Base-by-base conservation (phyloP, 2,329 filamentous ascomycete species). In the Colletotrichum truncatum region DNA sequence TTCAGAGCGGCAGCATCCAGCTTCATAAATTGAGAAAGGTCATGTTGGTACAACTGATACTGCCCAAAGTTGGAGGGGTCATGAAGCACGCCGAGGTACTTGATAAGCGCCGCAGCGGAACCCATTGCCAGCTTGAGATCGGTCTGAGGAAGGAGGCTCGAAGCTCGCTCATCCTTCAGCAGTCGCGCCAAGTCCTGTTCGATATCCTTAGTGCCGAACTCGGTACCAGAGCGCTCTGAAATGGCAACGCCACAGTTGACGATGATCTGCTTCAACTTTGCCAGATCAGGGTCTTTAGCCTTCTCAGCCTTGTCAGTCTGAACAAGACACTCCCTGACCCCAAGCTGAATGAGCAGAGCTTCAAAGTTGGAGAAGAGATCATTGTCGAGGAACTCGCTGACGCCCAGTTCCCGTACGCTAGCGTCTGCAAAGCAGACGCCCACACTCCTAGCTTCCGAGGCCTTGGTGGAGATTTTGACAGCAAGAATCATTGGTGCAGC, bases 361-460 rank as follows among this genome's bases (percentile, higher is more conserved):
- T 99, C 96, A 70, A 99, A 97, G 77, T 99, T 99, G 55, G 95
- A 98, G 81, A 97, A 99, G 9, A 98, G 85, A 75, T 99, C 96
- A 74, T 98, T 99, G 83, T 99, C 96, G n/a, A 97, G 87, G 70
- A 99, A 99, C 75, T 99, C 97, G 82, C 93, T 97, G 57, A 99
- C 94, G 8, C 96, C 96, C 3, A 99, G 86, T 81, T 99, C 96
- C 54, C 96, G 87, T 25, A 98, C 95, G 70, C 93, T 98, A 1
- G 97, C 96, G 82, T 99, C 96, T 7, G 96, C 97, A 75, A 99
- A 99, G 79, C 96, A 98, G 5, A 99, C 95, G 8, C 96, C 96
- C 0, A 99, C 91, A 69, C 87, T 93, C 46, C 96, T 87, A 6
- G 91, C 93, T 76, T 98, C 95, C 0, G 87, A 87, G 1, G 93